A percentile compares a stretch with the other conserved stretches of the same genome.
Evolutionary conservation across 106 monocot genomes (phyloP).

Genomic region (Narthecium ossifragum): DNA sequence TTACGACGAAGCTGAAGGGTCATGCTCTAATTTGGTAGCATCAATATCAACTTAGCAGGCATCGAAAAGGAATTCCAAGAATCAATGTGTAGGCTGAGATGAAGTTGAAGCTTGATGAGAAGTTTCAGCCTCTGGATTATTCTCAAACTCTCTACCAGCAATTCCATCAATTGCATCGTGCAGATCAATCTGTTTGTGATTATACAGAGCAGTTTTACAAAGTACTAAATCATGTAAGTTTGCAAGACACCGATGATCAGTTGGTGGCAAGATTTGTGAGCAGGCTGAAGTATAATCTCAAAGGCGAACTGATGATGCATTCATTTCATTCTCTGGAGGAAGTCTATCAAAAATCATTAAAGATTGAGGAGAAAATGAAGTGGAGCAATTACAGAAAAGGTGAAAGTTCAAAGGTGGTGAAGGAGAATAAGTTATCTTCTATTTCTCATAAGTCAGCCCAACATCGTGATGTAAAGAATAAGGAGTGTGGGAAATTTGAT

Average conservation of each 20-base stretch:
- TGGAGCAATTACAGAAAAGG: no score
- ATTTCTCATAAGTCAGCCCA: no score
- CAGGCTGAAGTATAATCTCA: neutral
- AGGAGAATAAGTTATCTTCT: no score
- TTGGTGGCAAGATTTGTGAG: neutral
- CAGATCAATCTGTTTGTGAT: neutral
- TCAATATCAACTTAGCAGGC: neutral
- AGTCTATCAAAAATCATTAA: neutral
- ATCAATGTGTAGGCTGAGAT: neutral
- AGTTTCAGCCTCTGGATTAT: neutral
- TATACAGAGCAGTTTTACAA: neutral
- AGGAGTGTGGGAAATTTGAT: neutral
- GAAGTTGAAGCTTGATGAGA: neutral
- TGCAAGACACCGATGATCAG: slow-evolving; percentile 6
- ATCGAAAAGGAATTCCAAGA: neutral
- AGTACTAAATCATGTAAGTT: neutral
- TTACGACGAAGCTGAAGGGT: neutral
- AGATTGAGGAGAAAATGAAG: neutral
- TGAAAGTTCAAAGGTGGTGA: neutral
- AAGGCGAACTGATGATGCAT: neutral
- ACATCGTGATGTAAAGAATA: neutral
- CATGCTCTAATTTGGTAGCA: slow-evolving; percentile 1
- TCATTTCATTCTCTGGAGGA: neutral
- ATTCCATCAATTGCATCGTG: neutral
- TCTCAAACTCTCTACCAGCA: slow-evolving; percentile 1